Evolutionary conservation across 208 protist genomes (phyloP), one percentile per base, ranked within the genome.

Genomic region (Trypanosoma theileri): DNA sequence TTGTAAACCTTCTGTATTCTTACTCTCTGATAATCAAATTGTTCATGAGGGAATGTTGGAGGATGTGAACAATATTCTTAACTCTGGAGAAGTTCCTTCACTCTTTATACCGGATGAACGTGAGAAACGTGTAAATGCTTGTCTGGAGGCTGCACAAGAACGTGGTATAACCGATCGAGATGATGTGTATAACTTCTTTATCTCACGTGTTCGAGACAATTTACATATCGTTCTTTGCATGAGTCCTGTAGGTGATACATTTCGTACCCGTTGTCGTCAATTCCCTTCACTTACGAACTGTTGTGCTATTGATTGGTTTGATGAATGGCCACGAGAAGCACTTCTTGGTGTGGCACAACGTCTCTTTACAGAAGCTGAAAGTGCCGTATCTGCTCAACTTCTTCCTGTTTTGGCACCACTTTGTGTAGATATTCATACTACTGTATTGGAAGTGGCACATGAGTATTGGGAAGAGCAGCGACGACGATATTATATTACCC

Each of bases 281-380:
- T 99, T 98, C 74, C 98, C 98, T 12, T 98, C 97, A 17, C 86
- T 99, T 6, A 96, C 98, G 21, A 99, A 98, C 82, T 99, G 98
- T 80, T 98, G 97, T 80, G 88, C 93, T 44, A 98, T 99, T 66
- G 97, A 99, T 78, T 99, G 98, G 98, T 98, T 98, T 72, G 92
- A 96, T 66, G 88, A 94, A 68, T 99, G 98, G 98, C 97, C 98
- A 40, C 51, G 67, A 13, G 94, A 98, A 70, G 98, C 98, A 9
- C 84, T 99, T 14, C 72, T 82, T 53, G 83, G 80, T 54, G 97
- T 99, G 14, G 84, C 96, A 24, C 66, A 77, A 60, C 85, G 86
- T n/a, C 59, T 95, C 67, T 83, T 97, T 71, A 63, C 88, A 48
- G 85, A 94, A 52, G 60, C 82, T 11, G 57, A 71, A 60, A 58